Evolutionary conservation across 257 asterid genomes (phyloP).

Genomic region (Solanum tarapatanum): DNA sequence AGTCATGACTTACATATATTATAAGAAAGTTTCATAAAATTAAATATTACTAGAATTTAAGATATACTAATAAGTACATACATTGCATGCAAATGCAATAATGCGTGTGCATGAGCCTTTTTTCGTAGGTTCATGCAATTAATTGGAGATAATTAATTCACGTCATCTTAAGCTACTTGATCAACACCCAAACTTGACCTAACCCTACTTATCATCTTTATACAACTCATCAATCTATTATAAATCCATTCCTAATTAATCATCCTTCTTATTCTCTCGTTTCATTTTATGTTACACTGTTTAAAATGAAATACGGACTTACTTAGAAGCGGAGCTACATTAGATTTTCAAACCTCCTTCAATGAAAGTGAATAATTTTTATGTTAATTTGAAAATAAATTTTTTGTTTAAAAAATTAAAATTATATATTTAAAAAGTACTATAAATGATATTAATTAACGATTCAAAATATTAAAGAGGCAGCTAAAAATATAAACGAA

Average conservation of each 20-base stretch:
- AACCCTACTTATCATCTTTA: not conserved
- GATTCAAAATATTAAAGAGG: not conserved
- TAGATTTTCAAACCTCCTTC: too few species aligned
- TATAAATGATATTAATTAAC: not conserved
- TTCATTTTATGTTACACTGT: not conserved
- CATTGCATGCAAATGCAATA: not conserved
- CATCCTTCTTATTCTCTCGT: not conserved
- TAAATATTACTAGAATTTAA: not conserved
- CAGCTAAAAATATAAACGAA: too few species aligned
- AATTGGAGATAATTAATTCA: not conserved
- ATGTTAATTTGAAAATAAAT: too few species aligned
- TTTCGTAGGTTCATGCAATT: not conserved
- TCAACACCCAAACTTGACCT: not conserved
- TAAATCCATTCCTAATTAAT: not conserved
- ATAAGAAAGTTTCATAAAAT: not conserved
- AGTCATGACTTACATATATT: not conserved
- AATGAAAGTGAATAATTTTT: too few species aligned
- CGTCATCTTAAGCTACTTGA: too few species aligned
- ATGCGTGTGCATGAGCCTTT: not conserved
- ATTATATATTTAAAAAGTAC: not conserved
- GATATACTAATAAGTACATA: not conserved
- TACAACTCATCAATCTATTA: not conserved
- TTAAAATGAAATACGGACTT: fast-evolving
- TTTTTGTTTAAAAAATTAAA: too few species aligned
- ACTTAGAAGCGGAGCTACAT: too few species aligned